A percentile compares a stretch with the other conserved stretches of the same genome.
Conservation (phyloP, 345 rosid genomes). For the Citrus maxima region DNA sequence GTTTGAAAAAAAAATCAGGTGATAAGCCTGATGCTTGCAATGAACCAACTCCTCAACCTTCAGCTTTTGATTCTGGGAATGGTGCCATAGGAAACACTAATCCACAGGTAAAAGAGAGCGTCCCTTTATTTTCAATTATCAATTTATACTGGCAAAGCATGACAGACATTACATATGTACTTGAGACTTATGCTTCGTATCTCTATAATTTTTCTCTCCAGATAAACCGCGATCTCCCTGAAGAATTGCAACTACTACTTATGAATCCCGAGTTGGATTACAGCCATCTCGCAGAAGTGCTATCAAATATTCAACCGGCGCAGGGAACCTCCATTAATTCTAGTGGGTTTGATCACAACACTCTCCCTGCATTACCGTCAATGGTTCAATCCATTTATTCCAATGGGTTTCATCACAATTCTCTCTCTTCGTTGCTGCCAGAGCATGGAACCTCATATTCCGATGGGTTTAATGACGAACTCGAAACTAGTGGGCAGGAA, state of each 20-base stretch:
- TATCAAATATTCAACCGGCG: no score
- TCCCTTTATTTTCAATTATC: neutral
- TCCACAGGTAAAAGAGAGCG: constrained; percentile 11
- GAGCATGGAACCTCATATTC: neutral
- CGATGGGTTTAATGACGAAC: neutral
- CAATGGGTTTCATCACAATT: neutral
- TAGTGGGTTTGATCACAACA: no score
- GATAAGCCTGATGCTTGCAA: neutral
- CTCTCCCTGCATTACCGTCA: no score
- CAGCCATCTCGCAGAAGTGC: neutral
- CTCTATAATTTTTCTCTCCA: constrained; percentile 5
- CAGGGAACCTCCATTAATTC: no score
- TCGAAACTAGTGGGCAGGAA: neutral
- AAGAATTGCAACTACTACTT: neutral
- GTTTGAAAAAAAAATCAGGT: constrained; percentile 9
- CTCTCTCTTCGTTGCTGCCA: neutral
- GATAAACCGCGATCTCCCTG: neutral
- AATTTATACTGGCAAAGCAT: neutral
- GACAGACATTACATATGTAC: neutral
- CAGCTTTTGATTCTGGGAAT: neutral
- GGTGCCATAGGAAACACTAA: neutral
- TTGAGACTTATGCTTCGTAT: neutral
- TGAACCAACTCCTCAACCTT: neutral
- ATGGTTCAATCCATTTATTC: no score
- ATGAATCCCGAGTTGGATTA: neutral